Evolutionary conservation across 2,329 filamentous ascomycete genomes (phyloP), one percentile per base, ranked within the genome.

Genomic region (Orbilia javanica): DNA sequence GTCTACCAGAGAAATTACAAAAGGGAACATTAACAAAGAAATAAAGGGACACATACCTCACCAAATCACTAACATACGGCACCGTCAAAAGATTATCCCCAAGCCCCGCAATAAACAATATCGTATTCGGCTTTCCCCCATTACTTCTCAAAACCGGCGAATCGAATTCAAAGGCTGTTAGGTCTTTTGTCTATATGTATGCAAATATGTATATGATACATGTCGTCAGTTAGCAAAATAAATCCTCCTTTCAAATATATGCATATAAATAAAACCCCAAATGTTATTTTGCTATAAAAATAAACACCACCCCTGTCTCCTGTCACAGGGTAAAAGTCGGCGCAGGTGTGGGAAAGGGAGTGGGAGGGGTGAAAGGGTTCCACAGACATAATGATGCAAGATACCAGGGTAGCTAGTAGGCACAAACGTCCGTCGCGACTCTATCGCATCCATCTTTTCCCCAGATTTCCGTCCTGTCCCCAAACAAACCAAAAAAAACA

Each of bases 91-190:
- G 89, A 3, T 90, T 91, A 83, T 93, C 92, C 52, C 87, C 87
- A 13, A 94, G 87, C 46, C 92, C 92, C 79, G 90, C 91, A 79
- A 93, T 87, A 84, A 91, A 92, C 79, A 93, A 83, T 71, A 93
- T 83, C 46, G 74, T 78, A 44, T 63, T 22, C 62, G 63, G 67
- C 50, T 78, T 78, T n/a, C 20, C 66, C 27, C 20, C 46, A 6
- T 53, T 18, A 20, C 55, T 64, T 22, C 63, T 62, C 31, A 76
- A 65, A 20, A 27, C 72, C 22, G 65, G 65, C n/a, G 65, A 69
- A 60, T 76, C 72, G 22, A 76, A 76, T 34, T 76, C 68, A 72
- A 77, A 4, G 82, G 77, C 0, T 84, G 84, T 0, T 60, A 79
- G 53, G 36, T 62, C 53, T 64, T 78, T 27, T n/a, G 73, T 50